Evolutionary conservation across 1,284 basidiomycete genomes (phyloP), one percentile per base, ranked within the genome.

Genomic region (Fomitopsis schrenkii): DNA sequence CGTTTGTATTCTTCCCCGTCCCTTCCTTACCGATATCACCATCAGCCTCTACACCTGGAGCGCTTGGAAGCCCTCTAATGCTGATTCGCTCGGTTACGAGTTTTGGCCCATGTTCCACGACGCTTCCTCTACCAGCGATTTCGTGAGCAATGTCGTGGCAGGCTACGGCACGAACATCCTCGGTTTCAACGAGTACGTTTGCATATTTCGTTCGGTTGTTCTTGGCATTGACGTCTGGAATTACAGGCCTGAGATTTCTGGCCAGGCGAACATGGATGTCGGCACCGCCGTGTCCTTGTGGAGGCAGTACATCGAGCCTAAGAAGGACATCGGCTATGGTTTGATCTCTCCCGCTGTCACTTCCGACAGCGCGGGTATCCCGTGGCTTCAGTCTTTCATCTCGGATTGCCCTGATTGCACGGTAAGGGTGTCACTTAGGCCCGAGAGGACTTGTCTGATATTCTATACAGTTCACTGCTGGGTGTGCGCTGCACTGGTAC

Each of bases 51-150:
- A 87, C 72, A 82, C 80, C 26, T 90, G 88, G 87, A 76, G 76
- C 58, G 76, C 82, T 26, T 69, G 66, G 63, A 76, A 75, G 58
- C 79, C 83, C 36, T 59, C 63, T 15, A 70, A 73, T 22, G 70
- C 76, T n/a, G 70, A 72, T 17, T 55, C 64, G 0, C 73, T 80
- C 59, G 84, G 83, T 45, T 73, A 85, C 57, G 73, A 81, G 17
- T 84, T 77, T 72, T 79, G 82, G 64, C 83, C 87, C 59, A 89
- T 90, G 89, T 74, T 91, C 12, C 92, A 90, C 88, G 86, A 89
- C 66, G 2, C 35, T 14, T 44, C 12, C 57, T 78, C 85, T 64
- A 70, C 79, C 45, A 53, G 52, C 12, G 72, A 79, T 1, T 86
- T 85, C 69, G 62, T 75, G 63, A 64, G 68, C 1, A 71, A 76